Percentiles rank a stretch among this genome's conserved stretches.
Conservation (phyloP, 2,329 filamentous ascomycete genomes). For the Claviceps digitariae region DNA sequence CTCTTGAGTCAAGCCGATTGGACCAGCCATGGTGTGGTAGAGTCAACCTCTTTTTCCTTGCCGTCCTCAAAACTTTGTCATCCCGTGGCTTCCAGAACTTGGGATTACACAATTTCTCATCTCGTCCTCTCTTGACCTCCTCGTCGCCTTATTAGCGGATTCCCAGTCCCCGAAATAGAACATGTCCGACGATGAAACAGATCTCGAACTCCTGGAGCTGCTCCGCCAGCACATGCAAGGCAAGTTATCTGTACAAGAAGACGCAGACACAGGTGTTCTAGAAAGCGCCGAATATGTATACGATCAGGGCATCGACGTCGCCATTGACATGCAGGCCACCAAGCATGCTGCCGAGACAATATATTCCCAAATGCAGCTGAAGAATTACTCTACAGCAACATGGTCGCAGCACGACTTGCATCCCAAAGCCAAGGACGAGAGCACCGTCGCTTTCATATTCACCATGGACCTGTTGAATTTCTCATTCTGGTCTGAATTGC, state of each 20-base stretch:
- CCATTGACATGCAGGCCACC: conserved; percentile 68
- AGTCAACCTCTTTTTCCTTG: not conserved
- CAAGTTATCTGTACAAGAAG: conserved; percentile 36
- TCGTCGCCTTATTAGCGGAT: not conserved
- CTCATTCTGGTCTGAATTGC: conserved; percentile 77
- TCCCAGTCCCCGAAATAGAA: not conserved
- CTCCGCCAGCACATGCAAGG: conserved; percentile 66
- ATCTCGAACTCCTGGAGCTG: conserved; percentile 75
- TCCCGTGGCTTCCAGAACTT: not conserved
- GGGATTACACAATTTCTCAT: not conserved
- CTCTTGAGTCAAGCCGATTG: not conserved
- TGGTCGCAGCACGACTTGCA: conserved; percentile 89
- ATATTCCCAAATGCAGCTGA: conserved; percentile 68
- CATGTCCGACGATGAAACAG: conserved; percentile 86
- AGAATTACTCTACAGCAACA: conserved; percentile 66
- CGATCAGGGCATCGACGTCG: conserved; percentile 86
- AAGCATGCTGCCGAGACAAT: conserved; percentile 73
- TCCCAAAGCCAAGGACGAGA: conserved; percentile 67
- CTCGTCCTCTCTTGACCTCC: not conserved
- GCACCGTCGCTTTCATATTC: conserved; percentile 83
- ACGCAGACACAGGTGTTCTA: conserved; percentile 70
- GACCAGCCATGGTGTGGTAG: not conserved
- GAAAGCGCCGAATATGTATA: conserved; percentile 74
- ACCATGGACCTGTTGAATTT: conserved; percentile 96
- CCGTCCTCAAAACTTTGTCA: not conserved